Base-by-base conservation (phyloP, 805 yeast genomes). In the Candida multigemmis region DNA sequence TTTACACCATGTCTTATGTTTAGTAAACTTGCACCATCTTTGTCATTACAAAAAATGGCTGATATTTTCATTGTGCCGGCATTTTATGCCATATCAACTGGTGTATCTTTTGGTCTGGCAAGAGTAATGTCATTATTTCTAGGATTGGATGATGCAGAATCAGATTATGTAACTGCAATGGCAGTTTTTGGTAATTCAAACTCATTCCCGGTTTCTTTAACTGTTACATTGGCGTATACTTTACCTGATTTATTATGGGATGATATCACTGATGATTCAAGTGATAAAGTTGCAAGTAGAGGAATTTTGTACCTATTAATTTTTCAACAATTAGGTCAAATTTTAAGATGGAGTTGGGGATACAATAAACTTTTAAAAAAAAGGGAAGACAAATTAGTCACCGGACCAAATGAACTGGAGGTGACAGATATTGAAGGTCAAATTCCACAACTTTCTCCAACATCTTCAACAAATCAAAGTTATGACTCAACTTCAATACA, bases 1-100 rank as follows among this genome's bases (percentile, higher is more conserved):
- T 89, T 91, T 62, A 91, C 97, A 12, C 97, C 98, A 6, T 87
- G 95, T 41, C 72, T 89, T 63, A 86, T 89, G 41, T 91, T 89
- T 54, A 70, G 84, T 38, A 91, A 91, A 50, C 61, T 73, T 29
- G 78, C 76, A 12, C 64, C 74, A 5, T 66, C 74, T 12, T 57
- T 91, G 24, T 77, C 91, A 5, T 53, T 87, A 34, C 66, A 75
- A 38, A 87, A 85, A 44, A 68, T 91, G 44, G 46, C 77, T 21
- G 96, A 89, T 45, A 71, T 89, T 25, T 68, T 83, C 24, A 60
- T 87, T 26, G 85, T 89, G 33, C 98, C 98, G 8, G 54, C 86
- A 7, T 74, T 89, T 37, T 89, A 70, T 50, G 84, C 74, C n/a
- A 37, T 87, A 16, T 73, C 86, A n/a, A 86, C 96, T 0, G 72